Percentiles rank a stretch among this genome's conserved stretches.
Conservation (phyloP, 257 asterid genomes). For the Striga asiatica region DNA sequence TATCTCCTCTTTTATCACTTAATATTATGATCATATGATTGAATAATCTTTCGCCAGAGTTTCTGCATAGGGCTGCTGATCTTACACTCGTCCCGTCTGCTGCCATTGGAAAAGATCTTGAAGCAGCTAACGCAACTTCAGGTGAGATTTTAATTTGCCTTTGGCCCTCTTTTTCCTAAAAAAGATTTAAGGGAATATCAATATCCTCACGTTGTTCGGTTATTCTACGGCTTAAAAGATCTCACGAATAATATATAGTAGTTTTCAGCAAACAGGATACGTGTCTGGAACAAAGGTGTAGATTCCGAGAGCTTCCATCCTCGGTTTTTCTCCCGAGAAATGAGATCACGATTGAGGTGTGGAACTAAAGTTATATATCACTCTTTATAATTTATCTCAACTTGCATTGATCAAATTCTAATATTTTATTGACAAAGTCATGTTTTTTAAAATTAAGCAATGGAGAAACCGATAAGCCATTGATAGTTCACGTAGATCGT, state of each 20-base stretch:
- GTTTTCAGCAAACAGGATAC: slow-evolving; percentile 61
- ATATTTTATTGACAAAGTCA: slow-evolving; percentile 9
- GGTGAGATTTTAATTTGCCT: slow-evolving; percentile 57
- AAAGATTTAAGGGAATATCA: too few species aligned
- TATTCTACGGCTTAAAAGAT: too few species aligned
- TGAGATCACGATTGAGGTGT: slow-evolving; percentile 73
- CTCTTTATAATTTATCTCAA: not conserved
- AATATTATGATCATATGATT: not conserved
- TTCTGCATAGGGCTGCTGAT: slow-evolving; percentile 97
- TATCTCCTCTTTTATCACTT: not conserved
- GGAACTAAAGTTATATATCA: slow-evolving; percentile 1
- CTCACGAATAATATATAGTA: too few species aligned
- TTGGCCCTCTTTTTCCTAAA: too few species aligned
- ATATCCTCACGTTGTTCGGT: too few species aligned
- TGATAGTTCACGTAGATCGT: slow-evolving; percentile 92
- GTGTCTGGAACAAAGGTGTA: slow-evolving; percentile 98
- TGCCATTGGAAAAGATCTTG: slow-evolving; percentile 85
- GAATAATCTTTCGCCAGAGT: slow-evolving; percentile 40
- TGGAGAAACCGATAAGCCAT: slow-evolving; percentile 84
- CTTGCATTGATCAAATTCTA: not conserved
- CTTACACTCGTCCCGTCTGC: slow-evolving; percentile 92
- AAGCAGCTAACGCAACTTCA: slow-evolving; percentile 76
- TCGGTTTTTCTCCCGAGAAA: slow-evolving; percentile 50
- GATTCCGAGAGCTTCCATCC: slow-evolving; percentile 97
- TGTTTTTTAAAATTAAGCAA: slow-evolving; percentile 36